Evolutionary conservation across 768 basidiomycete species (phyloP), one percentile per base, ranked within the genome.

Genomic region (Suillus ampliporus): DNA sequence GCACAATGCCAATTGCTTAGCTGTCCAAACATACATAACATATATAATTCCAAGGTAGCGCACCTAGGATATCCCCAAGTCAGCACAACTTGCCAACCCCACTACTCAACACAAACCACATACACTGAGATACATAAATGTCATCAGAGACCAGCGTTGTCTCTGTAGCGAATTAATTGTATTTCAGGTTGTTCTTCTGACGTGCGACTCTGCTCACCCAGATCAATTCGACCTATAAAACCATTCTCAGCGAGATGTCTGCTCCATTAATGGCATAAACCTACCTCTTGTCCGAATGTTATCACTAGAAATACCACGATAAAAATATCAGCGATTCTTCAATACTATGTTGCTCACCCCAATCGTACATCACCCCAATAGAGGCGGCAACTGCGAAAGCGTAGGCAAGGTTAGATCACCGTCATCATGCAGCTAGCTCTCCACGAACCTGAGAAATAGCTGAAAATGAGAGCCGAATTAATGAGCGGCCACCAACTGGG

Each of bases 1-100:
- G 31, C 34, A 37, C 19, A 43, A 7, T 6, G 8, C 4, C n/a
- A 8, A 53, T 9, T 9, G 15, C 14, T 35, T 53, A 15, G 52
- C 14, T n/a, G 21, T 21, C n/a, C 8, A 15, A 53, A 53, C 35
- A 37, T 53, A 53, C 52, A 11, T n/a, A 6, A n/a, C n/a, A 8
- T 53, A 53, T 15, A 35, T 14, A 35, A 53, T 37, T 53, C 52
- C 52, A 53, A 53, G 52, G 14, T 53, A 53, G 34, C 52, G 52
- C 4, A 34, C 7, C 52, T 53, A 15, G 34, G 8, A 52, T 7
- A 52, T 4, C 15, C 4, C 35, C 4, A 9, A 23, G 21, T 53
- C n/a, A 53, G 34, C 8, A 37, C 8, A 21, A 15, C 34, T 53
- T 43, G 6, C 19, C 19, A 19, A 19, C 43, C 9, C 9, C 8